phyloP scores from a whole-genome alignment of 345 rosid species.

The Eucalyptus rudis region DNA sequence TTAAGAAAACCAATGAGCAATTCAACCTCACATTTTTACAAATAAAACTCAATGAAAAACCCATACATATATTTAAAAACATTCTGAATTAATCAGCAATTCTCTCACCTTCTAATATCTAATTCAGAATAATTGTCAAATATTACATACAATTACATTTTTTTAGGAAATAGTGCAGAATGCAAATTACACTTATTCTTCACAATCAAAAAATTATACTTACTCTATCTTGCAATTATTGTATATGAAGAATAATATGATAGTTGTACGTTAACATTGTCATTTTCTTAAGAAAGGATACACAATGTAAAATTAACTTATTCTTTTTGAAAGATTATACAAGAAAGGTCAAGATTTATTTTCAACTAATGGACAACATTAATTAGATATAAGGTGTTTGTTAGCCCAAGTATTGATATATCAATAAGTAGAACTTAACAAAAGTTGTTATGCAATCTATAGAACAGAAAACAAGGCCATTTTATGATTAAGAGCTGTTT shows the following conservation, averaged over 20 bases:
- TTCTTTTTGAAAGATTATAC: not conserved
- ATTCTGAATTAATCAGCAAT: too few relatives aligned
- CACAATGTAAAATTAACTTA: too few relatives aligned
- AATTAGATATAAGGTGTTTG: not conserved
- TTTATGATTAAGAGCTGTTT: not conserved
- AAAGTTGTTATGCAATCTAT: not conserved
- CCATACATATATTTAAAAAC: too few relatives aligned
- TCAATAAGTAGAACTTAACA: not conserved
- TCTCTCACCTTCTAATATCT: not conserved
- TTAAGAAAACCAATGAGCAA: too few relatives aligned
- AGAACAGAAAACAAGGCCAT: not conserved
- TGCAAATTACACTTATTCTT: not conserved
- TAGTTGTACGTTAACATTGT: too few relatives aligned
- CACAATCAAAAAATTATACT: not conserved
- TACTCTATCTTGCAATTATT: too few relatives aligned
- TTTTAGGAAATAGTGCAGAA: not conserved
- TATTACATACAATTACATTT: not conserved
- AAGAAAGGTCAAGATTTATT: not conserved
- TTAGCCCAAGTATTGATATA: accelerated
- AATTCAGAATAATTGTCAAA: not conserved
- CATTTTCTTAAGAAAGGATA: too few relatives aligned
- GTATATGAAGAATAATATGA: too few relatives aligned
- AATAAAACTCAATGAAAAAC: not conserved
- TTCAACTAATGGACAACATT: not conserved
- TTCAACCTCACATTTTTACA: not conserved